Base-by-base conservation (phyloP, 1,284 basidiomycete genomes). In the Irpex sp. region DNA sequence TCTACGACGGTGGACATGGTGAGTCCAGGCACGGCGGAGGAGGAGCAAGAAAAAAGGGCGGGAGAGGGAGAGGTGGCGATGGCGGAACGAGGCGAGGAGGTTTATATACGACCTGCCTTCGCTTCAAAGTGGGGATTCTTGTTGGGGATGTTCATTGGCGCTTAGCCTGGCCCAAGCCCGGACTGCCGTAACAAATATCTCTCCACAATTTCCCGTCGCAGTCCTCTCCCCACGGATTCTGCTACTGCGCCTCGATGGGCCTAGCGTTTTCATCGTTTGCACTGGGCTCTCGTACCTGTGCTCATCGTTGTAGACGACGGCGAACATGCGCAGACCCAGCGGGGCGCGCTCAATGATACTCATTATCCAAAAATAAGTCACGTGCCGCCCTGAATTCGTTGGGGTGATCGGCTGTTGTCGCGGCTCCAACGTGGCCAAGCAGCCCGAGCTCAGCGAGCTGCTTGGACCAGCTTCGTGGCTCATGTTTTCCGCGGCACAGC, bases 1-100 rank as follows among this genome's bases (percentile, higher is more conserved):
- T 68, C 64, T 56, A 70, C 71, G 67, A 69, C 69, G 62, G 69
- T 63, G 53, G 70, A 73, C 69, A 71, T 71, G 67, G 39, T 54
- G 51, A 60, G 57, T 17, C 15, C 13, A 21, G 33, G 53, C 21
- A 31, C 43, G 53, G 36, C 31, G 36, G 60, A 21, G 47, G 51
- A 35, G 37, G 17, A 66, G 36, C 57, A 64, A 57, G 59, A 60
- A 59, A 64, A 63, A 59, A 61, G 64, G 60, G 65, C 19, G 64
- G 61, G 55, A 60, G 50, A 39, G 59, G 61, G 8, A n/a, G 53
- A 37, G 39, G 55, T 21, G 53, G 53, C 53, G 17, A n/a, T 11
- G 36, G 36, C 39, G 51, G 57, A 49, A 39, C 26, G n/a, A 37
- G 58, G 26, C 8, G 21, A 21, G 49, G 33, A 36, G 46, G 39